These are phyloP conservation scores for Sugiyamaella mastotermitis DNA, from an alignment of 805 yeast genomes.

Conservation along the genomic window DNA sequence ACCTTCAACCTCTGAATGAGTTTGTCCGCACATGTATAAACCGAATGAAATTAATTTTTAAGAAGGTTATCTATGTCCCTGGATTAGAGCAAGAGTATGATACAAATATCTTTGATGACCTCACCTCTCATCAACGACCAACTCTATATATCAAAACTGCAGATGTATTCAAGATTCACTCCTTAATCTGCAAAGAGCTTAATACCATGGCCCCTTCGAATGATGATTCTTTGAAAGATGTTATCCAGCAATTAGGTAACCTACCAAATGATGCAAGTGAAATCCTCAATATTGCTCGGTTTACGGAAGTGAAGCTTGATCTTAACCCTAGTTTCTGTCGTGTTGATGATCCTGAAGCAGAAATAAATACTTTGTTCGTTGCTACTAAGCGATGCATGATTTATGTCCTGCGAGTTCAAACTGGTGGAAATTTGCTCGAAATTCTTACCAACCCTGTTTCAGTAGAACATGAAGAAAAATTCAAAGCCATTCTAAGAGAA, in stretches of 20 bases:
- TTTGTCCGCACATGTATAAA: conserved; percentile 50
- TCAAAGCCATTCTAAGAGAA: conserved; percentile 45
- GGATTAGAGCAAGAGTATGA: conserved; percentile 56
- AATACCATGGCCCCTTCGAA: conserved; percentile 22
- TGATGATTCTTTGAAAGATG: conserved; percentile 51
- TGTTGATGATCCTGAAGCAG: conserved; percentile 44
- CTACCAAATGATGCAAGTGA: conserved; percentile 41
- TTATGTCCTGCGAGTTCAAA: conserved; percentile 79
- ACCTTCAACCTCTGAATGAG: conserved; percentile 74
- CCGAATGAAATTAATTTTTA: conserved; percentile 40
- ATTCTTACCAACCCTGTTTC: conserved; percentile 60
- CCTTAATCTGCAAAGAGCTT: conserved; percentile 29
- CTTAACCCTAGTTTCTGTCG: conserved; percentile 51
- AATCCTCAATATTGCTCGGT: conserved; percentile 44
- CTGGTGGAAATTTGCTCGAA: conserved; percentile 59
- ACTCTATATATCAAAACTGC: conserved; percentile 31
- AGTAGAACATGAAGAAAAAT: conserved; percentile 62
- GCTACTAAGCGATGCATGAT: conserved; percentile 80
- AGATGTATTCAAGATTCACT: conserved; percentile 34
- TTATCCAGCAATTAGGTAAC: conserved; percentile 38
- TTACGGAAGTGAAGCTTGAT: conserved; percentile 48
- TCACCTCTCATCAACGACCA: conserved; percentile 45
- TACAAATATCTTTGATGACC: conserved; percentile 63
- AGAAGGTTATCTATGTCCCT: conserved; percentile 45
- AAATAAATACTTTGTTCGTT: conserved; percentile 52